phyloP scores from a whole-genome alignment of 2,329 filamentous ascomycete species.

The Coniochaeta hoffmannii region DNA sequence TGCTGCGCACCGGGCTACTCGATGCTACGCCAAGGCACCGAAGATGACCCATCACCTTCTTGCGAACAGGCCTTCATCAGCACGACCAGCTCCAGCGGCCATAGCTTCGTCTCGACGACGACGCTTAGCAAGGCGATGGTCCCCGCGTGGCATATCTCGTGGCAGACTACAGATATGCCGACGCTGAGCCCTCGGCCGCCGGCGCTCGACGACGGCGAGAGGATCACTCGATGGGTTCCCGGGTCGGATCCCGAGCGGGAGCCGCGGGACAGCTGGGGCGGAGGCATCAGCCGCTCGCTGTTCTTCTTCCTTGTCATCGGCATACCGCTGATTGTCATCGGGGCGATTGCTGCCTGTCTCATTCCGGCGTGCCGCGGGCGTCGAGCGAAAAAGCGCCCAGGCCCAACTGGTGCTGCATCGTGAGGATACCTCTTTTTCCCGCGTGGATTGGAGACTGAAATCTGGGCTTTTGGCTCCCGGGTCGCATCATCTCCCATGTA shows the following conservation, averaged over 20 bases:
- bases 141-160: slow-evolving; percentile 7
- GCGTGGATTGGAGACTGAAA: neutral
- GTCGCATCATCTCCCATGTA: no score
- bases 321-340: neutral
- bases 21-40: neutral
- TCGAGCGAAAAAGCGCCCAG: neutral
- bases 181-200: slow-evolving; percentile 5
- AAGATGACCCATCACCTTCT: neutral
- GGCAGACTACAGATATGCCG: slow-evolving; percentile 3
- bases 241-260: slow-evolving; percentile 3
- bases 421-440: neutral
- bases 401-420: neutral
- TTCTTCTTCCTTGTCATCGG: slow-evolving; percentile 3
- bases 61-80: neutral
- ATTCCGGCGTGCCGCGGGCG: neutral
- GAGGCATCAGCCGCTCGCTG: neutral
- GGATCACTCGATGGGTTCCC: slow-evolving; percentile 5
- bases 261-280: neutral
- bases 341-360: neutral
- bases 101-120: neutral
- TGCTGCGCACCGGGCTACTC: slow-evolving; percentile 5
- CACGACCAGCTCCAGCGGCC: neutral
- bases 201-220: slow-evolving; percentile 1
- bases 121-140: neutral
- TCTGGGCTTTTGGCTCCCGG: neutral